Evolutionary conservation across 345 rosid species (phyloP), one percentile per base, ranked within the genome.

Genomic region (Acer campestre): DNA sequence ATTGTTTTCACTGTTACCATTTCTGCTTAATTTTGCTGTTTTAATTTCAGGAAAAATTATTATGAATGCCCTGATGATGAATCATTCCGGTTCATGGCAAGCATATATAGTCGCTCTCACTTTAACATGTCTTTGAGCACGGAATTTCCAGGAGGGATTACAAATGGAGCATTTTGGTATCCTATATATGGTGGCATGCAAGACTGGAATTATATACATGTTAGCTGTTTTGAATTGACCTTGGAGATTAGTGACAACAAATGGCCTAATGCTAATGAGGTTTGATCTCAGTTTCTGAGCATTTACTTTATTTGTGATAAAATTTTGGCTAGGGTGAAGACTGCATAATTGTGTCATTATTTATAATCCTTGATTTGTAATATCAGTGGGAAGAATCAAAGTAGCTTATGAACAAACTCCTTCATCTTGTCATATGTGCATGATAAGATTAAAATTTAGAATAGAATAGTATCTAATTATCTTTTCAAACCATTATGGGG

Each of bases 141-240:
- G 75, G 99, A 96, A 87, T 96, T 94, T 82, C 83, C 78, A 70
- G 97, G 88, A 76, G 99, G 99, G 72, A 92, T 96, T 77, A 96
- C 96, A 7, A 96, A 96, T 83, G 99, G 99, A 84, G 99, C 99
- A 48, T 72, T 78, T 67, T 96, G 99, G 98, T 96, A 94, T 79
- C 99, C 99, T 8, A 89, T 96, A 67, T 96, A 94, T 86, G 99
- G 97, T 67, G 99, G 95, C 81, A 96, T 94, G 99, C 99, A 96
- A 85, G 99, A 94, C 75, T 96, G 98, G 98, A 96, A 96, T 82
- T 96, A 96, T 83, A 90, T 96, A 81, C 84, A 94, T 83, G 99
- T 91, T 76, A 95, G 90, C 68, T 96, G 99, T 86, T 90, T 96
- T 69, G 99, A 96, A 81, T 85, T 96, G 88, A 96, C 98, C n/a